phyloP scores from a whole-genome alignment of 2,329 filamentous ascomycete genomes.

The Aspergillus puulaauensis region DNA sequence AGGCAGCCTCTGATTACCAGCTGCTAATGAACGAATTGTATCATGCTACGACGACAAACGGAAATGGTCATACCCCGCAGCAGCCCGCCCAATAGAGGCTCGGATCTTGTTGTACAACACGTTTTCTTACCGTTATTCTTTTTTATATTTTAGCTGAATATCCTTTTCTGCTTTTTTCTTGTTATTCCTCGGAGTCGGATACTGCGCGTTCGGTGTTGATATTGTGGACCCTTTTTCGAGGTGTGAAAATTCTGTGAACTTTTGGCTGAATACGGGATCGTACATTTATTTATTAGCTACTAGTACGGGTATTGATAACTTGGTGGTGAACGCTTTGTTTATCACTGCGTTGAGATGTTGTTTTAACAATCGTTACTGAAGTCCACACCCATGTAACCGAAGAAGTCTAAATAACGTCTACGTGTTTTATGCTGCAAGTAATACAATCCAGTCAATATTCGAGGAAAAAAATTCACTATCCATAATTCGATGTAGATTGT shows the following conservation, averaged over 20 bases:
- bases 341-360: too few relatives aligned
- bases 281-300: conserved; percentile 6
- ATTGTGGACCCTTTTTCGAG: conserved; percentile 5
- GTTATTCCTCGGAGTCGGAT: conserved; percentile 1
- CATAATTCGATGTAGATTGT: conserved; percentile 5
- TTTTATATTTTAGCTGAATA: not conserved
- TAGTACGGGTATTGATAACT: not conserved
- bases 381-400: not conserved
- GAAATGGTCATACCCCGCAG: conserved; percentile 22
- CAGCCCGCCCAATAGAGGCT: conserved; percentile 16
- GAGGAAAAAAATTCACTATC: not conserved
- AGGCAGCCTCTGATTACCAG: conserved; percentile 60
- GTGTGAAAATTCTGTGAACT: conserved; percentile 2
- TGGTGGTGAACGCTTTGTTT: not conserved
- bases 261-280: conserved; percentile 13
- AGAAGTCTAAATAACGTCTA: not conserved
- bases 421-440: not conserved
- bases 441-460: not conserved
- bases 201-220: conserved; percentile 13
- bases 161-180: not conserved
- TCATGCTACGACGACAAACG: conserved; percentile 33
- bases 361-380: not conserved
- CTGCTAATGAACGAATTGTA: conserved; percentile 44
- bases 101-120: conserved; percentile 19
- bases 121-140: not conserved